Conservation (phyloP, 2,329 filamentous ascomycete genomes). For the Colletotrichum incanum region DNA sequence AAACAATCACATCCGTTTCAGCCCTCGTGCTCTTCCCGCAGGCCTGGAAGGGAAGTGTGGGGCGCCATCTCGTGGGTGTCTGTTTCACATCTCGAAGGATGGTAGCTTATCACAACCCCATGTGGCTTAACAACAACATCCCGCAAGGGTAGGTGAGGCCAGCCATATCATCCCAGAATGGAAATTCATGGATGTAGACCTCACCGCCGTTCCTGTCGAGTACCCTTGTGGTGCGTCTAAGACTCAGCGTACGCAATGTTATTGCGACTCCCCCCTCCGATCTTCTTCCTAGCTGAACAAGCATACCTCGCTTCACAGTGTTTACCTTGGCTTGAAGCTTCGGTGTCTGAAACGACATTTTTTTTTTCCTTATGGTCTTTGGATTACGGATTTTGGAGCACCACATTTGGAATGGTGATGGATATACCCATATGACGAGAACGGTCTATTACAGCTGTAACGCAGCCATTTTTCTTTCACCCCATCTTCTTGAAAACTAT, state of each 20-base stretch:
- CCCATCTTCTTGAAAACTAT: not conserved
- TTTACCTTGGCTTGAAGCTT: not conserved
- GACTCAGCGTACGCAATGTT: not conserved
- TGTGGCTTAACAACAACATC: slow-evolving; percentile 16
- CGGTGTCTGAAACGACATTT: slow-evolving; percentile 20
- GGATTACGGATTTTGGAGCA: slow-evolving; percentile 15
- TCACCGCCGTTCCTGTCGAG: slow-evolving; percentile 2
- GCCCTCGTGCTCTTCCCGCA: slow-evolving; percentile 37
- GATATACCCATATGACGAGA: slow-evolving; percentile 37
- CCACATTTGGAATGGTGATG: slow-evolving; percentile 29
- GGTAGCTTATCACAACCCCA: slow-evolving; percentile 2
- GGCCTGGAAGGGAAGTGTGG: slow-evolving; percentile 27
- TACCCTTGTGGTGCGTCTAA: not conserved
- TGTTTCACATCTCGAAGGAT: slow-evolving; percentile 23
- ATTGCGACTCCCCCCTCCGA: not conserved
- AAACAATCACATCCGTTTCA: slow-evolving; percentile 24
- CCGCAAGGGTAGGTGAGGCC: not conserved
- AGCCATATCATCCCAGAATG: not conserved
- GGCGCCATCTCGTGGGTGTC: slow-evolving; percentile 9
- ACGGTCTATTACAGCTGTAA: slow-evolving; percentile 15
- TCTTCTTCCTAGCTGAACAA: slow-evolving; percentile 22
- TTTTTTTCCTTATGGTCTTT: slow-evolving; percentile 6
- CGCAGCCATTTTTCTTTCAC: slow-evolving; percentile 19
- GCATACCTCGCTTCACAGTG: not conserved
- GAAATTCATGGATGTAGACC: not conserved